Evolutionary conservation across 306 rosid species (phyloP), one percentile per base, ranked within the genome.

Genomic region (Neltuma alba): DNA sequence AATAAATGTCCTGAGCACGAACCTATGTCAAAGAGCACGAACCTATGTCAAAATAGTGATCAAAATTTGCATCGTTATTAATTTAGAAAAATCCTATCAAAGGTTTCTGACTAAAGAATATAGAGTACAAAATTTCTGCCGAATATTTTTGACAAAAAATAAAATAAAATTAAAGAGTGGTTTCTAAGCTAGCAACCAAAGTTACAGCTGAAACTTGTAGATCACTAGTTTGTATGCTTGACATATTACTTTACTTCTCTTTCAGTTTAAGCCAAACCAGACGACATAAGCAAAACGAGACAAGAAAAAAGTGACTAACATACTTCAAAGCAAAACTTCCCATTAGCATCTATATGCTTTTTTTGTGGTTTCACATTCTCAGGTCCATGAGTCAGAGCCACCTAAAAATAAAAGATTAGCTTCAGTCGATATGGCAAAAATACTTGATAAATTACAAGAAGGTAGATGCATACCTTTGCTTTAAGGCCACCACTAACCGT

Each of bases 301-400:
- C 47, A 42, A 55, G 64, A 41, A 34, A 37, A 27, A 36, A 67
- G 16, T 3, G 7, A 48, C 75, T 40, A 78, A 50, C 89, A 82
- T 89, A 95, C 99, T 97, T 91, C 96, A 74, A 95, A 95, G 91
- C 98, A 95, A 86, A 95, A 95, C 18, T 86, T 87, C 77, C 99
- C 99, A 72, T 69, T 93, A 83, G 81, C 94, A 86, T 95, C 93
- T 28, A 94, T 90, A 74, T 78, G 91, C 79, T 90, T 90, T 84
- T 86, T 92, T 86, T 95, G 93, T 40, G 99, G 98, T 82, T 95
- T 90, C 80, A 90, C 92, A 85, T 89, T 96, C 81, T 90, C 96
- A 77, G 99, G 98, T 79, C 99, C 98, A 86, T 91, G 99, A 81
- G 99, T 96, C 97, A 96, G 83, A 86, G 97, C 98, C 79, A 96